Evolutionary conservation across 257 asterid species (phyloP), one percentile per base, ranked within the genome.

Genomic region (Primulina eburnea): DNA sequence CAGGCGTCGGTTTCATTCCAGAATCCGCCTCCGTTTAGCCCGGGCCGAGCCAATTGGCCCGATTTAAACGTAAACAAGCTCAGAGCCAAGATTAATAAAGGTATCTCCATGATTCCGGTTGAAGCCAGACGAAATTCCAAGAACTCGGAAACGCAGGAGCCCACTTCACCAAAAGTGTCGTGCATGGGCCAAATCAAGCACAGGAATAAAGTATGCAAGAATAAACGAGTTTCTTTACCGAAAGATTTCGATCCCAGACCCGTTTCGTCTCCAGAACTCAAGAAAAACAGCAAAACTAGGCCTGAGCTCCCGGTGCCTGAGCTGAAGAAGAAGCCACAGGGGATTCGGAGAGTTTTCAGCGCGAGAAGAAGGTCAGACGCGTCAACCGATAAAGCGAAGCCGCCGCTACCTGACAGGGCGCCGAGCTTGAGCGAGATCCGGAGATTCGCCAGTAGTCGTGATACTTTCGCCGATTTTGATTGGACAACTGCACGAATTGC

Each of bases 391-490:
- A 66, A 21, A 1, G 30, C 40, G 0, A 75, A 66, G 59, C 74
- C 80, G 81, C 76, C 79, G 69, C 69, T 32, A 2, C 38, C 65
- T 0, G 81, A 76, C 6, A 71, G 75, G 78, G 75, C 81, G 70
- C 80, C 88, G 68, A 69, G 77, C 79, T 69, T 86, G 65, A 74
- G 80, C 80, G 83, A 83, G 75, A 78, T 81, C 91, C 86, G 85
- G 81, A 79, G 79, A 30, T 88, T 88, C 72, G 89, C 92, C 0
- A 89, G 92, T 69, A 82, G 95, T 61, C 88, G 95, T 3, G 97
- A 89, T 12, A 76, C 83, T 35, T 71, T 88, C 4, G 81, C 84
- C 4, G 74, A 68, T 61, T 89, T 89, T 72, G 96, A 89, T 63
- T 89, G 94, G 92, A 75, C 79, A 21, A 70, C 69, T n/a, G 61